phyloP scores from a whole-genome alignment of 805 yeast species.

The Saccharomycopsis microspora region DNA sequence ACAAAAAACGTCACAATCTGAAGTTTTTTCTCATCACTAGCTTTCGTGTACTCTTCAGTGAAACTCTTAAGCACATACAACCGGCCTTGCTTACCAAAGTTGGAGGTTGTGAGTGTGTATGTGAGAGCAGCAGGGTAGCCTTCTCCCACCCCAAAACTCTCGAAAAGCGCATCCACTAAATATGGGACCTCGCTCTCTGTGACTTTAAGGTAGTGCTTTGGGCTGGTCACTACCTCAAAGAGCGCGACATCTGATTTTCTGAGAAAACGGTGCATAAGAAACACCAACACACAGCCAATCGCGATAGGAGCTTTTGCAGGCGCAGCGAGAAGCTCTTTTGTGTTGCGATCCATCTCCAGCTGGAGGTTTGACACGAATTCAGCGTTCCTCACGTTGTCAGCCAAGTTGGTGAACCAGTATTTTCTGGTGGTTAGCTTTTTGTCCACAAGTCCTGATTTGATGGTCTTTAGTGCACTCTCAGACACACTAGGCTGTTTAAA shows the following conservation, averaged over 20 bases:
- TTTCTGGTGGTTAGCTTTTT: conserved; percentile 51
- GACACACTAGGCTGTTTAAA: conserved; percentile 23
- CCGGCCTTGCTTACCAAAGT: background rate
- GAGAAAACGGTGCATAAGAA: too few relatives aligned
- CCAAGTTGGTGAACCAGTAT: conserved; percentile 46
- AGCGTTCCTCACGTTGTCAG: background rate
- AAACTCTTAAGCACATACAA: background rate
- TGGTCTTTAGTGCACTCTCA: conserved; percentile 19
- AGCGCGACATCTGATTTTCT: too few relatives aligned
- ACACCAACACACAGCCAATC: too few relatives aligned
- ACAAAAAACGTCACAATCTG: background rate
- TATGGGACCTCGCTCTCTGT: background rate
- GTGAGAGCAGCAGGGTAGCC: background rate
- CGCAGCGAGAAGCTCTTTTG: too few relatives aligned
- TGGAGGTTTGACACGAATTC: too few relatives aligned
- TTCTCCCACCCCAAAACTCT: too few relatives aligned
- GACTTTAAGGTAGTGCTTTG: background rate
- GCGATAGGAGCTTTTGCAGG: too few relatives aligned
- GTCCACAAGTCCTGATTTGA: conserved; percentile 54
- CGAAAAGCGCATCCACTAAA: too few relatives aligned
- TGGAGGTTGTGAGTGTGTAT: background rate
- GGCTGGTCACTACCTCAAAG: too few relatives aligned
- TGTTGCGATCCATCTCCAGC: too few relatives aligned
- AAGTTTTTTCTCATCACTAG: background rate
- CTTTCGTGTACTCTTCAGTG: background rate